Evolutionary conservation across 805 yeast species (phyloP), one percentile per base, ranked within the genome.

Genomic region (Yueomyces sp.): DNA sequence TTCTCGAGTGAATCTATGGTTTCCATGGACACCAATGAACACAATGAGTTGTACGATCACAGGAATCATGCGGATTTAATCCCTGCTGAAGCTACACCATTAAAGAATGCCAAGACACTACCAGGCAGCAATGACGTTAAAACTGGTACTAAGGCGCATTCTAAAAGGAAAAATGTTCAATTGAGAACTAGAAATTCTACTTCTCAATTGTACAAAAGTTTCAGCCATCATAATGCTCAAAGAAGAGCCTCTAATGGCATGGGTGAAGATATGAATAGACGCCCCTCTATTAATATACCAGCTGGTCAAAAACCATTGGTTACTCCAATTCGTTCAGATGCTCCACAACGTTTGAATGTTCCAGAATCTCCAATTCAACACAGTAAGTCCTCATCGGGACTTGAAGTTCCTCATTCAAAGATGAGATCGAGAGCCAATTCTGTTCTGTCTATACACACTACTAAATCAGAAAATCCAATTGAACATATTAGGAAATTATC

Each of bases 51-150:
- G 34, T 61, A 70, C 47, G 77, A 72, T 52, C 77, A 72, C 51
- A 66, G 77, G 46, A 63, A 66, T 50, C 75, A 72, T 49, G 65
- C 71, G 3, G 71, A 67, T 46, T 56, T 69, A 28, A 45, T 65
- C 27, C 68, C 69, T 3, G 54, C 63, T 11, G 62, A 68, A 45
- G 52, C 48, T 26, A 34, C 37, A 9, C 37, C 37, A 34, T 7
- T 34, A 19, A 34, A 34, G 26, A 9, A 9, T 30, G 19, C 19
- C 19, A 19, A 19, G 19, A 19, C 19, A 19, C 19, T 19, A 19
- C 34, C 34, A 11, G 34, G 34, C 11, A 7, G 11, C 34, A 34
- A 34, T 34, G 37, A 9, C 5, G 5, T 6, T 38, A 11, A 11
- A 38, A n/a, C 12, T 38, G n/a, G n/a, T n/a, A 19, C 40, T 5